These are phyloP conservation scores for Eragrostis tef DNA, from an alignment of 202 grass and related monocot genomes.

Conservation along the genomic window DNA sequence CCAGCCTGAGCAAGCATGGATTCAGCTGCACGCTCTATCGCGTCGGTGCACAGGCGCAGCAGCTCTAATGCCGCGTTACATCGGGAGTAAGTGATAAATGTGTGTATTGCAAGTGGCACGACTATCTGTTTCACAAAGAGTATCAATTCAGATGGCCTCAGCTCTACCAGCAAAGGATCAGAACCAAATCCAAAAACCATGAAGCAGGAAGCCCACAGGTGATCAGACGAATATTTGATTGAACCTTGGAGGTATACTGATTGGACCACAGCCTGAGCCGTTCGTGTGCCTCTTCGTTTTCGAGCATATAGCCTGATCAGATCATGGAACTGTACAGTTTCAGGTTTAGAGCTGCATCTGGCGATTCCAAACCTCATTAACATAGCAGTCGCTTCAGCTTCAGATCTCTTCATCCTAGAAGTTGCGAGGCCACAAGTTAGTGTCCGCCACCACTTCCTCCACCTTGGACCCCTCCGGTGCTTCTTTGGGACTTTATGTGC, in stretches of 20 bases:
- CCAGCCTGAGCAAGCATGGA: conserved; percentile 75
- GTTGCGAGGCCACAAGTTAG: conserved; percentile 65
- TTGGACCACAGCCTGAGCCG: conserved; percentile 69
- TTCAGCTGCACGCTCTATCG: conserved; percentile 75
- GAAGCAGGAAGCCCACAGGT: conserved; percentile 92
- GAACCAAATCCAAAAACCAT: conserved; percentile 82
- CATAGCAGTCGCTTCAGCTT: conserved; percentile 91
- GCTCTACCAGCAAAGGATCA: conserved; percentile 74
- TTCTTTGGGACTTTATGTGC: conserved; percentile 89
- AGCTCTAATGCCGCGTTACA: conserved; percentile 81
- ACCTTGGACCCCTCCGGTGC: conserved; percentile 54
- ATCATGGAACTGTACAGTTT: conserved; percentile 81
- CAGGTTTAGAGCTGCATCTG: conserved; percentile 65
- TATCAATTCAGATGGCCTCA: conserved; percentile 75
- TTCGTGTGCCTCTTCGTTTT: conserved; percentile 59
- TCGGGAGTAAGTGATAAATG: conserved; percentile 84
- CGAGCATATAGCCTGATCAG: conserved; percentile 85
- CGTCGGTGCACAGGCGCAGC: conserved; percentile 72
- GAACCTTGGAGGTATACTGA: conserved; percentile 85
- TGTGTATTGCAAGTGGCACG: conserved; percentile 85
- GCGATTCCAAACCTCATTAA: conserved; percentile 92
- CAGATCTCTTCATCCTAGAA: conserved; percentile 79
- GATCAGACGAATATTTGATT: conserved; percentile 72
- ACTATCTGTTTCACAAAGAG: conserved; percentile 83
- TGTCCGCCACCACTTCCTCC: conserved; percentile 67